phyloP scores from a whole-genome alignment of 169 alveolate species.

The Plasmodium inui region DNA sequence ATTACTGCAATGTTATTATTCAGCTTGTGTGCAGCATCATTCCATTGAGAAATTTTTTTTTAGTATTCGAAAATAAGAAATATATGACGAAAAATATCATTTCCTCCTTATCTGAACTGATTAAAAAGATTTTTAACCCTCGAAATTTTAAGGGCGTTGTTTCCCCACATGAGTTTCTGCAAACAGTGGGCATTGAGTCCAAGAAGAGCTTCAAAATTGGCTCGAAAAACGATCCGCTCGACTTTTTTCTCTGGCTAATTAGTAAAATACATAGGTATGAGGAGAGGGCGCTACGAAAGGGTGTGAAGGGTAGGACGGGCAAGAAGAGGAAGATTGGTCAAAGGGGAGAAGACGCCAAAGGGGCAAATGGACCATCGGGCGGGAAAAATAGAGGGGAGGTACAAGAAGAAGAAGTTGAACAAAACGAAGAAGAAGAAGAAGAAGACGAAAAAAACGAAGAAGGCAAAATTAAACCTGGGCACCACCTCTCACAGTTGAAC shows the following conservation, averaged over 20 bases:
- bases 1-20: constrained; percentile 95
- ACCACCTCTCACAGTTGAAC: not conserved
- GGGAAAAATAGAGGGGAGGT: not conserved
- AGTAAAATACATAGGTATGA: constrained; percentile 85
- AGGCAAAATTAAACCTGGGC: not conserved
- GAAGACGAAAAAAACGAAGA: not conserved
- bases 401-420: not conserved
- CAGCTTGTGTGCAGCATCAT: constrained; percentile 87
- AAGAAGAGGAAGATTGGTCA: not conserved
- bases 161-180: constrained; percentile 97
- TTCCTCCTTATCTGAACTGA: constrained; percentile 92
- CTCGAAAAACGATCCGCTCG: constrained; percentile 93
- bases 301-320: not conserved
- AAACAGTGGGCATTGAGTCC: constrained; percentile 88
- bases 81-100: constrained; percentile 90
- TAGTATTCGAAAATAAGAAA: constrained; percentile 75
- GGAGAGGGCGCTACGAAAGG: constrained; percentile 12
- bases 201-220: constrained; percentile 88
- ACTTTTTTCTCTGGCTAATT: constrained; percentile 94
- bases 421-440: not conserved
- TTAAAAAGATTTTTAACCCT: constrained; percentile 97
- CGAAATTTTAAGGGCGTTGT: constrained; percentile 97
- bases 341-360: not conserved
- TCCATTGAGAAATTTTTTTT: constrained; percentile 78
- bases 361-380: not conserved